Conservation (phyloP, 768 basidiomycete genomes). For the Suillus lakei region DNA sequence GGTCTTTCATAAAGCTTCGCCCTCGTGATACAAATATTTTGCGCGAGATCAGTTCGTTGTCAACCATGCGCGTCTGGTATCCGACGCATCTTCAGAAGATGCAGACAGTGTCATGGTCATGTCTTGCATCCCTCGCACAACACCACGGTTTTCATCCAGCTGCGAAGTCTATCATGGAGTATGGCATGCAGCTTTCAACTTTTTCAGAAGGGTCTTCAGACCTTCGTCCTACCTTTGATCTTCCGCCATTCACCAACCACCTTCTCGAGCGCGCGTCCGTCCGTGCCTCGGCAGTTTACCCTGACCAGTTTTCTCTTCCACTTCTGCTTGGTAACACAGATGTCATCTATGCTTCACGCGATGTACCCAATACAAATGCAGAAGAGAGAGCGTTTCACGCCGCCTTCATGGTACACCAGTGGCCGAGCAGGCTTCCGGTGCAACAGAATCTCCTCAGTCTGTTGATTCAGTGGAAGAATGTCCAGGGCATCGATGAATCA, state of each 20-base stretch:
- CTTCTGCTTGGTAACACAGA: neutral
- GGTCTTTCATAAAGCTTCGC: slow-evolving; percentile 45
- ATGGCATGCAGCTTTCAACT: neutral
- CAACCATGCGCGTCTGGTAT: slow-evolving; percentile 42
- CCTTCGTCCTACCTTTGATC: neutral
- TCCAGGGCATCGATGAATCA: neutral
- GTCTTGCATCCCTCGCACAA: neutral
- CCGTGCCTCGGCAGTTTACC: slow-evolving; percentile 7
- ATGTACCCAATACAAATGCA: neutral
- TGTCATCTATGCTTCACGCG: neutral
- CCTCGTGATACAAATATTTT: slow-evolving; percentile 37
- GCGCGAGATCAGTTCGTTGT: slow-evolving; percentile 36
- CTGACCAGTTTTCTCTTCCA: neutral
- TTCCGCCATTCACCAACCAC: neutral
- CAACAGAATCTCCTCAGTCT: neutral
- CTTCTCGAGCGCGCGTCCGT: slow-evolving; percentile 6
- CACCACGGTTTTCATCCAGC: neutral
- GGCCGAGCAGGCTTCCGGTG: neutral
- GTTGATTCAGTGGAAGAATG: neutral
- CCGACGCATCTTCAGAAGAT: slow-evolving; percentile 42
- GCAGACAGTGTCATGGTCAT: slow-evolving; percentile 36
- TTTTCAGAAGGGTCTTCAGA: neutral
- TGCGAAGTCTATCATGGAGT: neutral
- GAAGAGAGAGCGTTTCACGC: neutral
- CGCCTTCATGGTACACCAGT: neutral